These are phyloP conservation scores for Drechslerella coelobrocha DNA, from an alignment of 2,329 filamentous ascomycete species.

Conservation along the genomic window DNA sequence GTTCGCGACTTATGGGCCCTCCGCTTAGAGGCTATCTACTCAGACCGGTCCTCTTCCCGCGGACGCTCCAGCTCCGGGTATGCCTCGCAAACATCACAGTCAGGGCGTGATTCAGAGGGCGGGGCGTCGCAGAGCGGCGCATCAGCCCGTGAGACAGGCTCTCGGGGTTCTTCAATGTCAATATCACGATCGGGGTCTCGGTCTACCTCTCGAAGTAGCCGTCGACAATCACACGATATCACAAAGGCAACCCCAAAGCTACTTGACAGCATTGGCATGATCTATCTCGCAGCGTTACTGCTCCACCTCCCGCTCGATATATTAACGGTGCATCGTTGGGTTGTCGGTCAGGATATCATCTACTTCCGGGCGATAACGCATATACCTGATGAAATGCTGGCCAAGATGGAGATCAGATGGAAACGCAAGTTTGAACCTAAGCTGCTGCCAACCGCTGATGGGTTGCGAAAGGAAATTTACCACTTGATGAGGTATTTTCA, in stretches of 20 bases:
- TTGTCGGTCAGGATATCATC: conserved; percentile 70
- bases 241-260: conserved; percentile 66
- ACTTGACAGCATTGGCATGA: conserved; percentile 76
- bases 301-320: conserved; percentile 78
- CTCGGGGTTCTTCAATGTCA: conserved; percentile 13
- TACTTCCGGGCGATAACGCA: conserved; percentile 71
- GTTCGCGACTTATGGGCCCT: conserved; percentile 86
- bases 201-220: conserved; percentile 55
- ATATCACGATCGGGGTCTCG: conserved; percentile 30
- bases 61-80: conserved; percentile 34
- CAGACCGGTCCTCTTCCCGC: conserved; percentile 49
- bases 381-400: conserved; percentile 70
- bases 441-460: conserved; percentile 61
- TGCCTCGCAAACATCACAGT: conserved; percentile 54
- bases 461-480: conserved; percentile 70
- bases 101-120: conserved; percentile 59
- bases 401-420: conserved; percentile 69
- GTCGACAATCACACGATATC: conserved; percentile 59
- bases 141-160: conserved; percentile 22
- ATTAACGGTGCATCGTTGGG: conserved; percentile 75
- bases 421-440: conserved; percentile 66
- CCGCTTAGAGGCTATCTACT: conserved; percentile 66
- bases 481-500: conserved; percentile 70
- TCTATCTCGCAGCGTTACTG: conserved; percentile 79
- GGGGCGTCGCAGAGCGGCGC: conserved; percentile 51